A percentile compares a stretch with the other conserved stretches of the same genome.
These are phyloP conservation scores for Fusarium multiceps DNA, from an alignment of 2,329 filamentous ascomycete genomes.

Conservation along the genomic window DNA sequence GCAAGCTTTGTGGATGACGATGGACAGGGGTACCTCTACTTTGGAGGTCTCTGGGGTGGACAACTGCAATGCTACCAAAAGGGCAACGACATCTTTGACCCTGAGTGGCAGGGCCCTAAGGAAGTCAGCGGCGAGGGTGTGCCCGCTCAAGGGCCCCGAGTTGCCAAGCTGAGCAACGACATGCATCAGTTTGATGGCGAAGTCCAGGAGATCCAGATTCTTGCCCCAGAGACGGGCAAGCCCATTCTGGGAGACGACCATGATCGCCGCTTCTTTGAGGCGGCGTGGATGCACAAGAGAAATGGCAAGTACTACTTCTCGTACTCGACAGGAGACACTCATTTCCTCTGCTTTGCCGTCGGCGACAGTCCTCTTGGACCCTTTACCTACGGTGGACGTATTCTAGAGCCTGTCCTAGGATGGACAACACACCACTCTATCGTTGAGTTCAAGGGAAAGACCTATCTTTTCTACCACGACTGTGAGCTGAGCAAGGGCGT, in stretches of 20 bases:
- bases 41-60: slow-evolving; percentile 83
- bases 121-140: slow-evolving; percentile 69
- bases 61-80: slow-evolving; percentile 80
- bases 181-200: slow-evolving; percentile 71
- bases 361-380: slow-evolving; percentile 74
- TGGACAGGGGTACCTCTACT: slow-evolving; percentile 65
- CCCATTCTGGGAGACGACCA: slow-evolving; percentile 75
- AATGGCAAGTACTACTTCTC: slow-evolving; percentile 78
- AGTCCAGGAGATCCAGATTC: slow-evolving; percentile 71
- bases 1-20: slow-evolving; percentile 75
- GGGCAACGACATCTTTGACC: slow-evolving; percentile 66
- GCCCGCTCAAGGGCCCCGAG: slow-evolving; percentile 72
- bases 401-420: slow-evolving; percentile 79
- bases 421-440: slow-evolving; percentile 88
- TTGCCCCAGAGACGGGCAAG: slow-evolving; percentile 69
- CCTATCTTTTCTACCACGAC: slow-evolving; percentile 84
- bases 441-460: slow-evolving; percentile 76
- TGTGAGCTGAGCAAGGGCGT: slow-evolving; percentile 74
- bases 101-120: slow-evolving; percentile 63
- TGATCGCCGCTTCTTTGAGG: slow-evolving; percentile 81
- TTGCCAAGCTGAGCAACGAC: slow-evolving; percentile 70
- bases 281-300: slow-evolving; percentile 82
- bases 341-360: slow-evolving; percentile 77
- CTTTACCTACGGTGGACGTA: slow-evolving; percentile 76
- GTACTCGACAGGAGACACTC: slow-evolving; percentile 82